These are phyloP conservation scores for Umbilicus rupestris DNA, from an alignment of 164 flowering plant genomes.

Conservation along the genomic window DNA sequence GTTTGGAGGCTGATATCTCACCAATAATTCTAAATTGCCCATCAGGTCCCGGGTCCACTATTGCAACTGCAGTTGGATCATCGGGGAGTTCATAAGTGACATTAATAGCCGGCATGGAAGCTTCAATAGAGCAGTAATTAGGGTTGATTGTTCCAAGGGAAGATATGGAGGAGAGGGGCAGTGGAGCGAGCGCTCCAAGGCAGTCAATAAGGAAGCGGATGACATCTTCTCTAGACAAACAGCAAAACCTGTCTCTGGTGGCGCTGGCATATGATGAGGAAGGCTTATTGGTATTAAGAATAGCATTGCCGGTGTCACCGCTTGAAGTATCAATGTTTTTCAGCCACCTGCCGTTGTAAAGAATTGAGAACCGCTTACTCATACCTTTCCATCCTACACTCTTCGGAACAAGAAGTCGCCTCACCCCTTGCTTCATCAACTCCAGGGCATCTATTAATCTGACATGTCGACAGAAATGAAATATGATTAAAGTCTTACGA, in stretches of 20 bases:
- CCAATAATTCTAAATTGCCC: constrained; percentile 66
- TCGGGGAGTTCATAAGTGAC: constrained; percentile 32
- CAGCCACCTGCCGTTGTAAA: constrained; percentile 89
- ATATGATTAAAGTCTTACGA: background rate
- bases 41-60: constrained; percentile 46
- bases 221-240: constrained; percentile 89
- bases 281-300: constrained; percentile 27
- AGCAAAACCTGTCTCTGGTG: constrained; percentile 49
- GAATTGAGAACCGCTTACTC: constrained; percentile 89
- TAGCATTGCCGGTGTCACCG: constrained; percentile 26
- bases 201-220: constrained; percentile 83
- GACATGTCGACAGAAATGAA: constrained; percentile 13
- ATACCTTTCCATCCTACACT: constrained; percentile 79
- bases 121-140: constrained; percentile 45
- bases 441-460: constrained; percentile 93
- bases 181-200: constrained; percentile 89
- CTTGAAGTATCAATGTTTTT: constrained; percentile 43
- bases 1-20: constrained; percentile 74
- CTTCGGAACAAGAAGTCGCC: constrained; percentile 79
- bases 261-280: constrained; percentile 32
- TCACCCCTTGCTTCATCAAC: constrained; percentile 96
- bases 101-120: constrained; percentile 57
- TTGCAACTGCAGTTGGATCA: constrained; percentile 80
- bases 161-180: constrained; percentile 83
- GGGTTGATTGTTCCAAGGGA: constrained; percentile 59